Evolutionary conservation across 2,329 filamentous ascomycete genomes (phyloP).

Genomic region (Paecilomyces niveus): DNA sequence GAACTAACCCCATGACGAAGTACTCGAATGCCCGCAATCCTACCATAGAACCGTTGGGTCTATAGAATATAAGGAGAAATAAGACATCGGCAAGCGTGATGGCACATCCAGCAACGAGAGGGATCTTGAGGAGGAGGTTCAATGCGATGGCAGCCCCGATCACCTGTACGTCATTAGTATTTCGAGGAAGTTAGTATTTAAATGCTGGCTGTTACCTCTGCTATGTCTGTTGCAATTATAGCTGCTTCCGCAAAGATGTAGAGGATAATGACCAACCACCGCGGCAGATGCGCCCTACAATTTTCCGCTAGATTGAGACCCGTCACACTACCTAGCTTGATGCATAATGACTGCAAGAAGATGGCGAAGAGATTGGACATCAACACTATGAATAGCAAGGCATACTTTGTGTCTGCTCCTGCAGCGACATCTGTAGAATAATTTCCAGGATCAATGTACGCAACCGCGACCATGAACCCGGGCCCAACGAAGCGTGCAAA

Average conservation of each 20-base stretch:
- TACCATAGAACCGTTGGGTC: conserved; percentile 45
- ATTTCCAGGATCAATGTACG: conserved; percentile 45
- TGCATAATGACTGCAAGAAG: conserved; percentile 41
- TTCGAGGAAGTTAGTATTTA: background rate
- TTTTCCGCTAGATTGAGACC: conserved; percentile 61
- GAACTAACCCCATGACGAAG: conserved; percentile 47
- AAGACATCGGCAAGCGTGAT: conserved; percentile 51
- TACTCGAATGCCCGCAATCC: conserved; percentile 47
- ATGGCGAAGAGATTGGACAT: conserved; percentile 44
- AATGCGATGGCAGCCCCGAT: conserved; percentile 52
- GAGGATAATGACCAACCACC: conserved; percentile 56
- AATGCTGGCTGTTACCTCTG: conserved; percentile 46
- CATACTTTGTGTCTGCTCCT: conserved; percentile 38
- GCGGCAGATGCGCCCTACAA: conserved; percentile 57
- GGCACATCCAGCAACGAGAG: conserved; percentile 50
- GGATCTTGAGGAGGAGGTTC: conserved; percentile 48
- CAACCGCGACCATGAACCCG: conserved; percentile 42
- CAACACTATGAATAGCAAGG: conserved; percentile 41
- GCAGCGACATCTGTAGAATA: conserved; percentile 45
- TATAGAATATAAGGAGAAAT: conserved; percentile 50
- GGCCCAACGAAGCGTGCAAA: conserved; percentile 41
- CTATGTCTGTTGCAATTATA: conserved; percentile 66
- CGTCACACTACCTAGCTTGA: conserved; percentile 62
- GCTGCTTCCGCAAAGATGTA: conserved; percentile 60
- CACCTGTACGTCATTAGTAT: conserved; percentile 30